Base-by-base conservation (phyloP, 805 yeast species). In the Lachancea kluyveri region DNA sequence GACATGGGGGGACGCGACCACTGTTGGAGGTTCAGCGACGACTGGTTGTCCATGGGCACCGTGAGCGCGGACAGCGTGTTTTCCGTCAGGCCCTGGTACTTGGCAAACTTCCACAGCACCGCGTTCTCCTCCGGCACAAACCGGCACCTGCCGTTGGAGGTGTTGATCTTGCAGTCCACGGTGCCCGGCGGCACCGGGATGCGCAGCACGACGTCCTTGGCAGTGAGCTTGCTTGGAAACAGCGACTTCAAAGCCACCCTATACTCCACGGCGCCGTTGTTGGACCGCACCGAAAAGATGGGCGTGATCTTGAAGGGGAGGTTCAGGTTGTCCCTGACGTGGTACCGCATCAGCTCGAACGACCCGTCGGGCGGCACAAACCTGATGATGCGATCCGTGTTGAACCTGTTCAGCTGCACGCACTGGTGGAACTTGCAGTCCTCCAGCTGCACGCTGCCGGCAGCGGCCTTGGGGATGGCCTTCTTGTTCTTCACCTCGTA, bases 341-440 rank as follows among this genome's bases (percentile, higher is more conserved):
- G 64, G 57, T 86, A 87, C 21, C 74, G 67, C 88, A 87, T 78
- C 38, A 87, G 68, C 54, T 85, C 90, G 52, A 85, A 83, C 31
- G 76, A 74, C 1, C 94, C 94, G 58, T 86, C 95, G 2, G 95
- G 95, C 3, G 95, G 95, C 8, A 77, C 65, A 42, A 87, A 86
- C 27, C 70, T 73, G 36, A 87, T 79, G 15, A 72, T 60, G 24
- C 81, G 63, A 16, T 79, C 77, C 13, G 65, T 51, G 39, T 82
- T 86, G 54, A 79, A 84, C 43, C 73, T 70, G 36, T 73, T 72
- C 35, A 85, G 63, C 39, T 79, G 75, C 16, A 86, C 95, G 56
- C 95, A 83, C 46, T 84, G 90, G 57, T 86, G 95, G 58, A 86
- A 81, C 42, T 80, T 84, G 45, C 83, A 77, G 53, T 86, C 94